Evolutionary conservation across 371 early-diverging fungal species (phyloP).

Genomic region (Apophysomyces elegans): DNA sequence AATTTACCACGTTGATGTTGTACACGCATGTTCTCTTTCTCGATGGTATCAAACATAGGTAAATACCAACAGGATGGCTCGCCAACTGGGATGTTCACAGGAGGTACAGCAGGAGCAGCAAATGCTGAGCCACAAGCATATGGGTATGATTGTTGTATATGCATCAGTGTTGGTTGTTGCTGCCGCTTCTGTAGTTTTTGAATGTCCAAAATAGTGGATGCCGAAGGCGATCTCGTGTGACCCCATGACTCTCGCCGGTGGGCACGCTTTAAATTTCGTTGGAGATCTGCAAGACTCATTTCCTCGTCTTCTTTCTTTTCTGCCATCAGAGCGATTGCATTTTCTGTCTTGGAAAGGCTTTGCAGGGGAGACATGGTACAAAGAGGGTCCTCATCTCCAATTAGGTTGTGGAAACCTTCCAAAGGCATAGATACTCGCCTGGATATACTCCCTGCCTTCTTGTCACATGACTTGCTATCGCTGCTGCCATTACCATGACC

Average conservation of each 20-base stretch:
- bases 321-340: conserved; percentile 5
- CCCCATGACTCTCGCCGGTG: conserved; percentile 19
- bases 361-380: conserved; percentile 19
- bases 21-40: neutral
- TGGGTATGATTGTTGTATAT: neutral
- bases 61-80: neutral
- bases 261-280: conserved; percentile 28
- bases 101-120: conserved; percentile 40
- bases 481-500: neutral
- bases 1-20: neutral
- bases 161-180: conserved; percentile 1
- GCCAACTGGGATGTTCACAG: conserved; percentile 14
- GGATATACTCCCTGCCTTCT: neutral
- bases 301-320: conserved; percentile 35
- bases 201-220: neutral
- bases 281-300: conserved; percentile 42
- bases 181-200: conserved; percentile 17
- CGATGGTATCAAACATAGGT: neutral
- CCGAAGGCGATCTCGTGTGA: neutral
- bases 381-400: neutral
- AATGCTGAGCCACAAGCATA: neutral
- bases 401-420: neutral
- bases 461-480: neutral
- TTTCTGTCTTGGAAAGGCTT: conserved; percentile 18
- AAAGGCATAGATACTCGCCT: conserved; percentile 2